Percentiles rank a stretch among this genome's conserved stretches.
phyloP scores from a whole-genome alignment of 2,329 filamentous ascomycete species.

The Balansia obtecta region DNA sequence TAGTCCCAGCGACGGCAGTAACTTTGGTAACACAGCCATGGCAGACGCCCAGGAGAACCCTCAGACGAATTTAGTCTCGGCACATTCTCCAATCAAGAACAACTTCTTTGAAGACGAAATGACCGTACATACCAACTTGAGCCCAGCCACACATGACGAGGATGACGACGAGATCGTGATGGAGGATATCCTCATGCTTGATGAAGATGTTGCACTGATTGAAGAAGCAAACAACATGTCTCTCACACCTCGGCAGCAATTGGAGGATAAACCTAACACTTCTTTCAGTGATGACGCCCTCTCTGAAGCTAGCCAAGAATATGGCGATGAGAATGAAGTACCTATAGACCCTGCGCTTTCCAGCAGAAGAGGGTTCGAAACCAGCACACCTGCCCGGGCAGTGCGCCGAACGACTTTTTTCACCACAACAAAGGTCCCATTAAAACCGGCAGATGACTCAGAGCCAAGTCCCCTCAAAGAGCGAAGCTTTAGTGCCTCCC shows the following conservation, averaged over 20 bases:
- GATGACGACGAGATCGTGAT: slow-evolving; percentile 20
- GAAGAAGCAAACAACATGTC: slow-evolving; percentile 50
- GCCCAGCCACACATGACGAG: slow-evolving; percentile 7
- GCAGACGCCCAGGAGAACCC: background rate
- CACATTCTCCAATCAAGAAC: slow-evolving; percentile 28
- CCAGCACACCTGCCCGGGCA: slow-evolving; percentile 44
- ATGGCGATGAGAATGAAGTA: slow-evolving; percentile 52
- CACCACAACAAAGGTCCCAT: slow-evolving; percentile 65
- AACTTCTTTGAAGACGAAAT: slow-evolving; percentile 53
- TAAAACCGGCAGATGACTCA: slow-evolving; percentile 54
- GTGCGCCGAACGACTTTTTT: slow-evolving; percentile 41
- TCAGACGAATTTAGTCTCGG: slow-evolving; percentile 10
- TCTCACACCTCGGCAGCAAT: slow-evolving; percentile 31
- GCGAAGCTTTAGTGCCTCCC: slow-evolving; percentile 38
- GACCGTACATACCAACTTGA: slow-evolving; percentile 20
- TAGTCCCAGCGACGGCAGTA: background rate
- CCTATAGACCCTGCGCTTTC: slow-evolving; percentile 39
- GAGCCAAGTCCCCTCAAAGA: slow-evolving; percentile 35
- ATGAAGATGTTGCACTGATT: slow-evolving; percentile 45
- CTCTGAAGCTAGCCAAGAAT: slow-evolving; percentile 53
- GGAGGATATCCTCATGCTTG: slow-evolving; percentile 34
- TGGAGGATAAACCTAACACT: slow-evolving; percentile 22
- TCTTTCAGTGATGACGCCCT: slow-evolving; percentile 31
- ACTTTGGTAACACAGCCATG: background rate
- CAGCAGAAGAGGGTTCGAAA: slow-evolving; percentile 16